Evolutionary conservation across 2,329 filamentous ascomycete species (phyloP).

Genomic region (Monosporascus sp.): DNA sequence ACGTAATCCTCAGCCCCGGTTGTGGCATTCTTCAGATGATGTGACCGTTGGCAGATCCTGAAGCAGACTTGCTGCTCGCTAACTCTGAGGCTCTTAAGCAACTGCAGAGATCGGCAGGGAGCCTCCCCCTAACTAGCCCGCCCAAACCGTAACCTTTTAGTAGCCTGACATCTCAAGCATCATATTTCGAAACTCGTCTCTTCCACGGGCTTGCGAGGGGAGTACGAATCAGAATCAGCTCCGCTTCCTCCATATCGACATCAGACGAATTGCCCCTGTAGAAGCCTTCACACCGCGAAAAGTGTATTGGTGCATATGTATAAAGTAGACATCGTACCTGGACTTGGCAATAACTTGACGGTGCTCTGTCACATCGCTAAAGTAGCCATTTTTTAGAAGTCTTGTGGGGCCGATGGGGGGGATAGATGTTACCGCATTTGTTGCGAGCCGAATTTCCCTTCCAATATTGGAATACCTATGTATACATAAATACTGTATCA

Average conservation of each 20-base stretch:
- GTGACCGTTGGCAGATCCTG: not conserved
- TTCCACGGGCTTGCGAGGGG: not conserved
- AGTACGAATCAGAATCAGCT: conserved; percentile 17
- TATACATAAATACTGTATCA: too few relatives aligned
- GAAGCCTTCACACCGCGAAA: too few relatives aligned
- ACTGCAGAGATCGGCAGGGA: not conserved
- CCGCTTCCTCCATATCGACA: not conserved
- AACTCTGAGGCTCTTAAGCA: not conserved
- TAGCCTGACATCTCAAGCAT: not conserved
- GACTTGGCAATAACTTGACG: too few relatives aligned
- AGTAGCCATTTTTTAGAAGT: not conserved
- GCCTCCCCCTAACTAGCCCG: not conserved
- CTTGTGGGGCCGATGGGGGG: not conserved
- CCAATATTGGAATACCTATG: too few relatives aligned
- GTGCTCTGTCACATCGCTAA: too few relatives aligned
- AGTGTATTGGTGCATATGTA: too few relatives aligned
- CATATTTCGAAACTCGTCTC: not conserved
- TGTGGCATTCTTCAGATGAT: not conserved
- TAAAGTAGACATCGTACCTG: not conserved
- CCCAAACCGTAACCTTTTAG: not conserved
- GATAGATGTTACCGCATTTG: too few relatives aligned
- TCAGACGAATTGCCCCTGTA: not conserved
- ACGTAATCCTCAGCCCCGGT: not conserved
- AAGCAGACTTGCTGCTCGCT: not conserved
- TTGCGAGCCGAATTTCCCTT: too few relatives aligned